A percentile compares a stretch with the other conserved stretches of the same genome.
phyloP scores from a whole-genome alignment of 306 rosid genomes.

The Dalbergia cochinchinensis region DNA sequence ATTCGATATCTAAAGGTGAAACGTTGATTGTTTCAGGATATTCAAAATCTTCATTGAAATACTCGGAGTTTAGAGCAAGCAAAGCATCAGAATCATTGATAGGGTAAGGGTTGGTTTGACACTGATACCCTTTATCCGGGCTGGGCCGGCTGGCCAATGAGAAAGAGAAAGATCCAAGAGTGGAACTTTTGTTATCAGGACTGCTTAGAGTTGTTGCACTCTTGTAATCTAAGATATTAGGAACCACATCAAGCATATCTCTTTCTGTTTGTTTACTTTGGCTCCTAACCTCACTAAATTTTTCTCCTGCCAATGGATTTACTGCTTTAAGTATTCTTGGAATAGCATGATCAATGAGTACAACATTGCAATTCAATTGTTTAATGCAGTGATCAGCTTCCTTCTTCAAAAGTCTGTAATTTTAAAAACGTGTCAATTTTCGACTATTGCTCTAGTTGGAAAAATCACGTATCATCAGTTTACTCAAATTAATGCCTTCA shows the following conservation, averaged over 20 bases:
- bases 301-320: conserved; percentile 28
- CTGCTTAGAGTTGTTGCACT: conserved; percentile 38
- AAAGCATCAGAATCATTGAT: background rate
- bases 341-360: conserved; percentile 45
- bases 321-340: conserved; percentile 50
- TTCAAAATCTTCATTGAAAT: conserved; percentile 32
- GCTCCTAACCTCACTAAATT: background rate
- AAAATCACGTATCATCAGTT: no score
- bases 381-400: conserved; percentile 47
- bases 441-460: background rate
- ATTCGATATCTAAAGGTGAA: conserved; percentile 10
- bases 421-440: background rate
- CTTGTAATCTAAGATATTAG: conserved; percentile 1
- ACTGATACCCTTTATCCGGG: background rate
- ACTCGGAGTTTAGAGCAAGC: conserved; percentile 25
- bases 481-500: conserved; percentile 8
- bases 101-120: conserved; percentile 2
- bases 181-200: conserved; percentile 14
- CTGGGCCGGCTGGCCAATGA: no score
- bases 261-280: conserved; percentile 22
- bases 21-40: conserved; percentile 15
- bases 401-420: conserved; percentile 42
- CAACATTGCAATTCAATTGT: conserved; percentile 46
- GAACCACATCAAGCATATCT: conserved; percentile 13
- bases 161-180: conserved; percentile 4